phyloP scores from a whole-genome alignment of 495 filamentous ascomycete species.

The Penicillium silybi region DNA sequence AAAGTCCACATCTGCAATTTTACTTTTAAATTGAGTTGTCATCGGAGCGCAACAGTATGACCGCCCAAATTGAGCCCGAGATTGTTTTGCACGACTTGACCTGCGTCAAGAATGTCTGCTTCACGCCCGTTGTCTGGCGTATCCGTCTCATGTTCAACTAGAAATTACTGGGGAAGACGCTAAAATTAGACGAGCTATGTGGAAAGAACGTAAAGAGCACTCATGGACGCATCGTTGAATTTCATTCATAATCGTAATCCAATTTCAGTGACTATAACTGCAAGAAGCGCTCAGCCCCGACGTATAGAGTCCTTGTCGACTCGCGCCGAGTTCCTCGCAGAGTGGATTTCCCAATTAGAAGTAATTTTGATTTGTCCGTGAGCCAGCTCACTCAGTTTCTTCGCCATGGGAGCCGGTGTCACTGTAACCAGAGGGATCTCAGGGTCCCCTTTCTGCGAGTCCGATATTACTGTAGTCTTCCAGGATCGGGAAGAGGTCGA shows the following conservation, averaged over 20 bases:
- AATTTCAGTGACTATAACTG: neutral
- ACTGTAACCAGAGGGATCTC: conserved; percentile 22
- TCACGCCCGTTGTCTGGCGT: conserved; percentile 41
- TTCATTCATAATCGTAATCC: neutral
- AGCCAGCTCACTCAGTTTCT: conserved; percentile 15
- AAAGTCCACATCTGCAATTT: too few relatives aligned
- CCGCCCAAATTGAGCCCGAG: conserved; percentile 24
- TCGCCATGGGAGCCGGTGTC: conserved; percentile 16
- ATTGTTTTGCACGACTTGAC: conserved; percentile 42
- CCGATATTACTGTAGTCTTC: conserved; percentile 11
- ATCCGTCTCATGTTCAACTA: conserved; percentile 45
- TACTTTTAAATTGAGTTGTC: too few relatives aligned
- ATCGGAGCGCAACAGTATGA: too few relatives aligned
- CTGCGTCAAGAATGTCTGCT: conserved; percentile 34
- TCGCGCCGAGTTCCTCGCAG: conserved; percentile 21
- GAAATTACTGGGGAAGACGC: too few relatives aligned
- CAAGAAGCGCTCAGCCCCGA: neutral
- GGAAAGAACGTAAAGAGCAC: neutral
- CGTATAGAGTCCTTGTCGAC: conserved; percentile 10
- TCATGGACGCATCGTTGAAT: neutral
- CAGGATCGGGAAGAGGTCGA: conserved; percentile 6
- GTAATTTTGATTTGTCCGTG: conserved; percentile 24
- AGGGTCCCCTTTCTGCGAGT: conserved; percentile 10
- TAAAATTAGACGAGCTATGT: too few relatives aligned
- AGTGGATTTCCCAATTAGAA: conserved; percentile 30